Evolutionary conservation across 1,284 basidiomycete species (phyloP).

Genomic region (Ustilago sp.): DNA sequence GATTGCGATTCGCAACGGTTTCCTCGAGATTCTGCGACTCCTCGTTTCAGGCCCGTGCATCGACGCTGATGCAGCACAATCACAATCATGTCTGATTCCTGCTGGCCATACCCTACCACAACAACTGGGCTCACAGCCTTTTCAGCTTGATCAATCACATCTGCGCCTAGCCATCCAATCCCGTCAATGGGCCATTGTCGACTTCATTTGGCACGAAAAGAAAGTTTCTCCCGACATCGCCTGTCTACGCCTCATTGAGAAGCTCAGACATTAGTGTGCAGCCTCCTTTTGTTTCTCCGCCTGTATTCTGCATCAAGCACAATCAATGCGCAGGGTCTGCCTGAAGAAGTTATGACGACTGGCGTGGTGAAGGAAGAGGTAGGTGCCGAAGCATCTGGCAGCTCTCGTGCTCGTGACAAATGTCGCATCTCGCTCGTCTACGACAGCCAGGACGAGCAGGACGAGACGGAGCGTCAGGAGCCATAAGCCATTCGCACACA

Average conservation of each 20-base stretch:
- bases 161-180: conserved; percentile 32
- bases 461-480: too few species aligned
- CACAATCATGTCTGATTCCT: not conserved
- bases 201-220: conserved; percentile 43
- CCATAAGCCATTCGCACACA: too few species aligned
- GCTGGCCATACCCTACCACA: not conserved
- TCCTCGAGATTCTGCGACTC: conserved; percentile 16
- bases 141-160: conserved; percentile 16
- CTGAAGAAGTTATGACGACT: too few species aligned
- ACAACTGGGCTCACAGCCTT: not conserved
- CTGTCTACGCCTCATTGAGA: conserved; percentile 36
- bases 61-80: conserved; percentile 4
- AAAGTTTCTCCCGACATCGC: conserved; percentile 38
- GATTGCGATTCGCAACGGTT: conserved; percentile 42
- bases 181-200: conserved; percentile 31
- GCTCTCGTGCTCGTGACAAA: too few species aligned
- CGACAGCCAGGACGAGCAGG: too few species aligned
- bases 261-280: conserved; percentile 11
- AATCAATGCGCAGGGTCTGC: not conserved
- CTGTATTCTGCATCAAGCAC: too few species aligned
- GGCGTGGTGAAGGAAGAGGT: too few species aligned
- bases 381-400: too few species aligned
- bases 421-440: too few species aligned
- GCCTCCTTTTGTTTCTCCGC: too few species aligned
- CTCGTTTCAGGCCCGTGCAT: conserved; percentile 22